Evolutionary conservation across 1,284 basidiomycete species (phyloP), one percentile per base, ranked within the genome.

Genomic region (Pascua sp.): DNA sequence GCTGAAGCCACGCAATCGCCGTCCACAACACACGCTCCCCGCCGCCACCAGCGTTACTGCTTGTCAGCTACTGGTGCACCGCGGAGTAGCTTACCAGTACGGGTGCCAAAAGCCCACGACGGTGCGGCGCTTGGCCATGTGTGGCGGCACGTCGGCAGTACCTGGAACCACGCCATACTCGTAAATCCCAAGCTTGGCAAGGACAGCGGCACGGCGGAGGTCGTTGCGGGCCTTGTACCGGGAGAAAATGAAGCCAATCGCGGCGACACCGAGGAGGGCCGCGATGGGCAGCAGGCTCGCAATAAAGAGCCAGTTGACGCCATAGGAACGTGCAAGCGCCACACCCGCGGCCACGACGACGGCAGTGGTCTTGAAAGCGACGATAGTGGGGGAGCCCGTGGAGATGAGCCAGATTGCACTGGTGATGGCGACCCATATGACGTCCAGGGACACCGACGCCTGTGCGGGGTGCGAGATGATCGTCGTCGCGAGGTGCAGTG

Each of bases 1-100:
- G 80, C 69, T 97, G 94, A 38, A 92, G 81, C 62, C 85, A 82
- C 0, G 86, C 81, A 17, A 98, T 84, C 0, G 93, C 94, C 1
- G 90, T 88, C 92, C 93, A 99, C 0, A 99, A 79, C 0, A 99
- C 95, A 1, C 94, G 84, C 77, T 98, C 95, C 0, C 96, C 96
- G 12, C 96, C 96, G 11, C 95, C 95, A 0, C 95, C 95, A 18
- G 94, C 93, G 80, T 98, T 96, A 73, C 93, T 96, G 67, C 4
- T 8, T 11, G 44, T 53, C 43, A 60, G 45, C 43, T 48, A 38
- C 32, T 11, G 17, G n/a, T 15, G 37, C 4, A 18, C 9, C 0
- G 13, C 15, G 2, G 4, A 10, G 11, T 8, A 44, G 39, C 85
- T 79, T 68, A 93, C 91, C 92, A 96, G 77, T 93, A 97, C 0